Percentiles rank a stretch among this genome's conserved stretches.
phyloP scores from a whole-genome alignment of 352 stramenopile species.

The Aphanomyces invadans region DNA sequence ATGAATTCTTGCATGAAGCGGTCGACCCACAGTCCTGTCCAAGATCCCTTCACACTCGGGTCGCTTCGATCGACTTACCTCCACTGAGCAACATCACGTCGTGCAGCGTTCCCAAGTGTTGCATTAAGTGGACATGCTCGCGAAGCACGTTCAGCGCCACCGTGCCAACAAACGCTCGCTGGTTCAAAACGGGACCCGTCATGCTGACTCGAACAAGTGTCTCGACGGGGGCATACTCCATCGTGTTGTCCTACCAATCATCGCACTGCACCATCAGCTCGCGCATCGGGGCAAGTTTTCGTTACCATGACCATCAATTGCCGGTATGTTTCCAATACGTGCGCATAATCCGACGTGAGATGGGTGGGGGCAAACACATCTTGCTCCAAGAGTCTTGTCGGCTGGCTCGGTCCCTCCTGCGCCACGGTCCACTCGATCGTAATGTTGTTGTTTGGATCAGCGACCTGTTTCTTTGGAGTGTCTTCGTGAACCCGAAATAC shows the following conservation, averaged over 20 bases:
- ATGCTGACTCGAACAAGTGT: conserved; percentile 4
- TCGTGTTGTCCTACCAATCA: not conserved
- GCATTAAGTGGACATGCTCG: conserved; percentile 5
- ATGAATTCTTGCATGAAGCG: conserved; percentile 13
- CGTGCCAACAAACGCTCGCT: conserved; percentile 8
- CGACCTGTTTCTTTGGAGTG: not conserved
- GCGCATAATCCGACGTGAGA: not conserved
- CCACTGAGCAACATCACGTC: conserved; percentile 13
- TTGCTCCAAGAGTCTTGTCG: not conserved
- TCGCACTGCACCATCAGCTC: not conserved
- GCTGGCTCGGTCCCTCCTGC: too few relatives aligned
- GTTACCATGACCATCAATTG: not conserved
- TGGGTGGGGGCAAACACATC: not conserved
- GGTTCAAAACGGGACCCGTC: not conserved
- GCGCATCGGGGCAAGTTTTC: too few relatives aligned
- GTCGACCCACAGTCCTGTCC: conserved; percentile 20
- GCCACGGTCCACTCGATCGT: not conserved
- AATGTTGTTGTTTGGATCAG: not conserved
- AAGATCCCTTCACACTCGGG: not conserved
- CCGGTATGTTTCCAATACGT: not conserved
- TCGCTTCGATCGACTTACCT: not conserved
- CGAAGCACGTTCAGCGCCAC: conserved; percentile 10
- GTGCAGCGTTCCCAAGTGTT: conserved; percentile 9
- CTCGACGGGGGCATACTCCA: conserved; percentile 15
- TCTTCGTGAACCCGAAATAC: not conserved